phyloP scores from a whole-genome alignment of 2,329 filamentous ascomycete genomes.

The Moelleriella libera region DNA sequence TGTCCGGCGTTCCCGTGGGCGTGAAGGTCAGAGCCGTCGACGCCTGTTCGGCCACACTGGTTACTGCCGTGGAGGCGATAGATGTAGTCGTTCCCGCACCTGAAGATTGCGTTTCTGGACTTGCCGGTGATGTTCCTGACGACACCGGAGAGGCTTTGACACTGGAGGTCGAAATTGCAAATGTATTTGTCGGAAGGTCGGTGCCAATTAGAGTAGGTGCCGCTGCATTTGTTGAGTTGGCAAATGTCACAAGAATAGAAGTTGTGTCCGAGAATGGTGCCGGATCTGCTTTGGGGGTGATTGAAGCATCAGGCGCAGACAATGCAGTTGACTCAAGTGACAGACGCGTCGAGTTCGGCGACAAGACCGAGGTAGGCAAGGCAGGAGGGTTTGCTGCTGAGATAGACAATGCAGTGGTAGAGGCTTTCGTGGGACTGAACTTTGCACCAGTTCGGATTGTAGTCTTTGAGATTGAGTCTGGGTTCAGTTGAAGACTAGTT shows the following conservation, averaged over 20 bases:
- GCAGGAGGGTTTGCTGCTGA: background rate
- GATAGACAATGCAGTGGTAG: background rate
- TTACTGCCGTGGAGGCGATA: background rate
- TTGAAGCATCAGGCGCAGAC: too few relatives aligned
- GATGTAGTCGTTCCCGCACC: background rate
- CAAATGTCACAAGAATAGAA: background rate
- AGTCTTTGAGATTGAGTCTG: too few relatives aligned
- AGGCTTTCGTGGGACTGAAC: background rate
- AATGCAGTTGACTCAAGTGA: background rate
- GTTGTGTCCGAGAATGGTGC: background rate
- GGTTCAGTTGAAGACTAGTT: too few relatives aligned
- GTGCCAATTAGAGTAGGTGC: background rate
- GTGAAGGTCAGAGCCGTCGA: constrained; percentile 2
- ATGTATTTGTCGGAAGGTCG: background rate
- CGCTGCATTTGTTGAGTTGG: background rate
- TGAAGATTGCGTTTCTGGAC: background rate
- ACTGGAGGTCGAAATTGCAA: background rate
- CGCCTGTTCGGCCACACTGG: background rate
- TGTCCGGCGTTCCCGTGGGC: constrained; percentile 22
- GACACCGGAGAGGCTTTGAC: background rate
- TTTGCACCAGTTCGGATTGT: too few relatives aligned
- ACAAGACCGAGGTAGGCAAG: background rate
- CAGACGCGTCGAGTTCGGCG: background rate
- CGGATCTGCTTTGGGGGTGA: too few relatives aligned
- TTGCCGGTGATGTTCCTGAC: background rate